Evolutionary conservation across 1,284 basidiomycete genomes (phyloP).

Genomic region (Tylopilus sp.): DNA sequence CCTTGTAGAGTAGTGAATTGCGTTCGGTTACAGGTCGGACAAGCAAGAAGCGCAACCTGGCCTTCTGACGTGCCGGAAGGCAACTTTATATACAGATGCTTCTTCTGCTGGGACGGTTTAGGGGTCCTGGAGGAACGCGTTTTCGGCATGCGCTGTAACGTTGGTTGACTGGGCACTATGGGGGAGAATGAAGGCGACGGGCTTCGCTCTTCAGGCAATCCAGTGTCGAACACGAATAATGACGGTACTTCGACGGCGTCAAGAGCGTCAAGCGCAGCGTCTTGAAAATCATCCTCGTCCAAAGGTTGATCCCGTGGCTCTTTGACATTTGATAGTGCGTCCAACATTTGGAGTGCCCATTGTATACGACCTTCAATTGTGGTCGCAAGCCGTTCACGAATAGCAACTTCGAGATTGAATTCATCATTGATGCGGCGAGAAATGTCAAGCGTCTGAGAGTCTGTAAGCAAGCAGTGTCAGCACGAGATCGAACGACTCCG

Average conservation of each 20-base stretch:
- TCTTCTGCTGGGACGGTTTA: conserved; percentile 36
- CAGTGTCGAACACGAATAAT: conserved; percentile 44
- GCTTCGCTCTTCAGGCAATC: conserved; percentile 32
- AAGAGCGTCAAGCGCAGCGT: conserved; percentile 55
- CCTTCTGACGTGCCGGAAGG: conserved; percentile 33
- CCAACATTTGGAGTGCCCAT: conserved; percentile 60
- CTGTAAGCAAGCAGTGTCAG: conserved; percentile 12
- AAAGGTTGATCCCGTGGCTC: conserved; percentile 15
- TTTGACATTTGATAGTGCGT: conserved; percentile 39
- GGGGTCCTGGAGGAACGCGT: conserved; percentile 37
- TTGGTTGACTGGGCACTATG: conserved; percentile 12
- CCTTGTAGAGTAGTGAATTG: conserved; percentile 74
- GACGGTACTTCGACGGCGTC: conserved; percentile 51
- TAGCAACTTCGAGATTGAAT: conserved; percentile 59
- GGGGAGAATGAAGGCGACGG: conserved; percentile 22
- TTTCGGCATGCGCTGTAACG: conserved; percentile 28
- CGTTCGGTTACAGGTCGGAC: conserved; percentile 57
- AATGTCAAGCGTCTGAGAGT: conserved; percentile 14
- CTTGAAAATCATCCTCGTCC: conserved; percentile 38
- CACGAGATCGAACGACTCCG: neutral
- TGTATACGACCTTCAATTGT: conserved; percentile 59
- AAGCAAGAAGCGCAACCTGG: conserved; percentile 48
- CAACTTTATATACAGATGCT: conserved; percentile 44
- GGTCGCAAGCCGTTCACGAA: conserved; percentile 52
- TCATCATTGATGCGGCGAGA: conserved; percentile 40